Evolutionary conservation across 768 basidiomycete genomes (phyloP).

Genomic region (Obba rivulosa): DNA sequence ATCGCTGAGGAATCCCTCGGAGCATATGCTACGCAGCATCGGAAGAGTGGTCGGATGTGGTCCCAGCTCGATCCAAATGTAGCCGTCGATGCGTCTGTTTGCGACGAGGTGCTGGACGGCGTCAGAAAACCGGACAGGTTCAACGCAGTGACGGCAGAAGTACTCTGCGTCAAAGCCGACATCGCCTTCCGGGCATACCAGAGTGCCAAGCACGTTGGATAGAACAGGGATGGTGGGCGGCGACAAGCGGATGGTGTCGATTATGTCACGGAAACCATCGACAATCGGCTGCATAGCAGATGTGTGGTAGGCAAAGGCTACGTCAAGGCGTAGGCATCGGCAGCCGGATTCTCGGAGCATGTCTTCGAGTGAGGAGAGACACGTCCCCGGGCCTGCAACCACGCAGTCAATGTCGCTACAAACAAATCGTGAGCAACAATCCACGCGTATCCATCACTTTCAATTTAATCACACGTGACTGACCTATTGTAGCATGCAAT

Average conservation of each 20-base stretch:
- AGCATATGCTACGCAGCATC: conserved; percentile 33
- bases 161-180: conserved; percentile 45
- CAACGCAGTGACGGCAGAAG: conserved; percentile 51
- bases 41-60: conserved; percentile 55
- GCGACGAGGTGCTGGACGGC: conserved; percentile 40
- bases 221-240: conserved; percentile 53
- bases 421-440: background rate
- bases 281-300: conserved; percentile 55
- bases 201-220: conserved; percentile 54
- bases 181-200: conserved; percentile 48
- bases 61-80: conserved; percentile 63
- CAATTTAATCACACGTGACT: no score
- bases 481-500: conserved; percentile 54
- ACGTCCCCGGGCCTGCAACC: conserved; percentile 47
- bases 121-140: conserved; percentile 51
- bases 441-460: no score
- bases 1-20: conserved; percentile 3
- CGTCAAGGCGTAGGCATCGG: conserved; percentile 40
- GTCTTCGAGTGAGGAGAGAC: conserved; percentile 36
- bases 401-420: conserved; percentile 45
- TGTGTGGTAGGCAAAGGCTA: conserved; percentile 66
- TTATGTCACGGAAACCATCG: conserved; percentile 40
- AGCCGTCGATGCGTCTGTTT: conserved; percentile 18
- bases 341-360: conserved; percentile 32
- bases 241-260: conserved; percentile 30